These are phyloP conservation scores for Exutisphaerella laricina DNA, from an alignment of 2,329 filamentous ascomycete genomes.

Conservation along the genomic window DNA sequence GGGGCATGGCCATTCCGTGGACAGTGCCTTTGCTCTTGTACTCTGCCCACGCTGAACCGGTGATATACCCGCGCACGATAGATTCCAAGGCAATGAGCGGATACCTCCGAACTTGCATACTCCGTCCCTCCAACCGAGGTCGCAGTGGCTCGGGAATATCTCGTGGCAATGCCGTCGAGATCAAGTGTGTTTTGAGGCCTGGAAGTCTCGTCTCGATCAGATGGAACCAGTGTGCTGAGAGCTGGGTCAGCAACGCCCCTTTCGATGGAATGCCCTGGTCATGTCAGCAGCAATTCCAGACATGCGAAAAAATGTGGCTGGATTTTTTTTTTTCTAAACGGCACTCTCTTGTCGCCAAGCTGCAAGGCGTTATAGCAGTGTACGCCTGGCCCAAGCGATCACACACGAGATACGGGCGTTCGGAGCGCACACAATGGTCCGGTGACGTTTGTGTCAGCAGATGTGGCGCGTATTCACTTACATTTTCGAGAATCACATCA, in stretches of 20 bases:
- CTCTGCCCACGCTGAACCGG: constrained; percentile 77
- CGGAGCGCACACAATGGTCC: too few relatives aligned
- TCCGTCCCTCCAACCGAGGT: constrained; percentile 52
- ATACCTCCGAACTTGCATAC: constrained; percentile 71
- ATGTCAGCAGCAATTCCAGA: too few relatives aligned
- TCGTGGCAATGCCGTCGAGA: constrained; percentile 53
- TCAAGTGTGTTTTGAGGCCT: constrained; percentile 57
- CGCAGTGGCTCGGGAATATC: constrained; percentile 37
- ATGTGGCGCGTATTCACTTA: constrained; percentile 33
- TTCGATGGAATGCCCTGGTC: constrained; percentile 65
- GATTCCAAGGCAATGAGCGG: constrained; percentile 74
- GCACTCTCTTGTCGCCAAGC: too few relatives aligned
- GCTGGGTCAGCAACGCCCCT: constrained; percentile 60
- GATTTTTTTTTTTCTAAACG: too few relatives aligned
- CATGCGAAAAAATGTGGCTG: too few relatives aligned
- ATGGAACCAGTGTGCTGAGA: constrained; percentile 64
- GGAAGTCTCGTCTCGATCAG: constrained; percentile 54
- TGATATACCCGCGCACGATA: constrained; percentile 86
- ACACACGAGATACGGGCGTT: too few relatives aligned
- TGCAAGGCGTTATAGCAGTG: too few relatives aligned
- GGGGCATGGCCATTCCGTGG: constrained; percentile 65
- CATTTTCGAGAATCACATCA: constrained; percentile 83
- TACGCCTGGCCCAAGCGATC: too few relatives aligned
- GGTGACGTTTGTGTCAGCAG: too few relatives aligned
- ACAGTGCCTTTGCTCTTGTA: constrained; percentile 69